Evolutionary conservation across 1,139 yeast genomes (phyloP).

Genomic region (Yamadazyma dushanensis): DNA sequence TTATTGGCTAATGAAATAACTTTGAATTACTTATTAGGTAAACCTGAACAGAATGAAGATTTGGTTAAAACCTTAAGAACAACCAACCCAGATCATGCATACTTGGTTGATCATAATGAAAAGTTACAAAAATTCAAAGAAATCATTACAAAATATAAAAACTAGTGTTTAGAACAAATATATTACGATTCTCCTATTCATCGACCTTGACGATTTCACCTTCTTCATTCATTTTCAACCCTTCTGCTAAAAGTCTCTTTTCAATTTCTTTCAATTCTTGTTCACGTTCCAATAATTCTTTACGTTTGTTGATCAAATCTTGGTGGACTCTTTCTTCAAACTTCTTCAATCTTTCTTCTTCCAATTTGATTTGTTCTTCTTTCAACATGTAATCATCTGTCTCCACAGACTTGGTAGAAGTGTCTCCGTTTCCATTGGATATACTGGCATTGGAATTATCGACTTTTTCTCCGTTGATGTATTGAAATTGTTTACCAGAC

Average conservation of each 20-base stretch:
- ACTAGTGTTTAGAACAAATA: constrained; percentile 1
- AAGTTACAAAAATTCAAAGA: constrained; percentile 57
- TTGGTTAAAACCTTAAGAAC: constrained; percentile 41
- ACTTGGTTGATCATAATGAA: constrained; percentile 49
- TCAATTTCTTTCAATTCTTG: constrained; percentile 83
- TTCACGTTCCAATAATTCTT: constrained; percentile 84
- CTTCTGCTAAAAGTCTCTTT: constrained; percentile 65
- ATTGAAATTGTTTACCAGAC: constrained; percentile 48
- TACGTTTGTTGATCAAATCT: constrained; percentile 80
- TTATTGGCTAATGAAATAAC: constrained; percentile 60
- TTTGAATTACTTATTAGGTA: constrained; percentile 49
- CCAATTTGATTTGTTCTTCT: constrained; percentile 78
- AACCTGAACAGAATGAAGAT: constrained; percentile 41
- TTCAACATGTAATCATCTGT: constrained; percentile 53
- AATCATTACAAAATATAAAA: constrained; percentile 52
- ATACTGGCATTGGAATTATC: constrained; percentile 7
- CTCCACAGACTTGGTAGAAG: constrained; percentile 5
- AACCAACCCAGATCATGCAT: constrained; percentile 51
- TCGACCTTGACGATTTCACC: constrained; percentile 41
- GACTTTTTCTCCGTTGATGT: constrained; percentile 25
- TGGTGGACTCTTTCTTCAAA: constrained; percentile 88
- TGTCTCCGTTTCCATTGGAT: constrained; percentile 1
- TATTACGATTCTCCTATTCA: constrained; percentile 7
- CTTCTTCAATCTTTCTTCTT: constrained; percentile 75
- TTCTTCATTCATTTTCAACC: constrained; percentile 42